Evolutionary conservation across 768 basidiomycete species (phyloP), one percentile per base, ranked within the genome.

Genomic region (Guyanaporus albipodus): DNA sequence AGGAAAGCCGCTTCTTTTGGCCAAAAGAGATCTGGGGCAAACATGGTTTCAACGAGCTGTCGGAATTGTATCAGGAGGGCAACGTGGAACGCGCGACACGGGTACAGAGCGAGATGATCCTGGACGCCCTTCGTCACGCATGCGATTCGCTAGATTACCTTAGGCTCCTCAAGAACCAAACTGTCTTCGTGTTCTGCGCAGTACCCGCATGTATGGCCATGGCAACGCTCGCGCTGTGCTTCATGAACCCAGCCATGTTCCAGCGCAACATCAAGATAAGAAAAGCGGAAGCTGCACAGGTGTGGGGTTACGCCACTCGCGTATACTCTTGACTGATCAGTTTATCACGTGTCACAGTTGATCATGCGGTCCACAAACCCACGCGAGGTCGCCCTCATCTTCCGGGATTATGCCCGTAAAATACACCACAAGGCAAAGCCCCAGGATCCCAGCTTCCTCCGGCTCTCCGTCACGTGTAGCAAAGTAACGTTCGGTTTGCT

Each of bases 131-230:
- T 31, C 67, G 88, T 24, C 95, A 99, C 57, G 74, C 86, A 6
- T 78, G 79, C 26, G 92, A 95, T 62, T 75, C 88, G 15, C 71
- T 99, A 60, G 95, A 98, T 64, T 98, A 97, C 66, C 77, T 98
- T 54, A 74, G 79, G 32, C 67, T 96, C 36, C 72, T 97, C 59
- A 85, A 80, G 66, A 94, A 89, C 69, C 94, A 97, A 70, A 87
- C 77, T 46, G 83, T 96, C 17, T 98, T 98, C 76, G 89, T 89
- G 62, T 97, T 98, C 68, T 92, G 90, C 56, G 91, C 95, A 0
- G 88, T 98, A 48, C 95, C 95, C 6, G 88, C 85, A 15, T 78
- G 85, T 11, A 97, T 98, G 94, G 93, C 95, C 0, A 85, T 99
- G 53, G 94, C 95, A 9, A 98, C 95, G 8, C 76, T 99, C 18